A percentile compares a stretch with the other conserved stretches of the same genome.
These are phyloP conservation scores for Rhododendron molle DNA, from an alignment of 148 eudicot species.

Conservation along the genomic window DNA sequence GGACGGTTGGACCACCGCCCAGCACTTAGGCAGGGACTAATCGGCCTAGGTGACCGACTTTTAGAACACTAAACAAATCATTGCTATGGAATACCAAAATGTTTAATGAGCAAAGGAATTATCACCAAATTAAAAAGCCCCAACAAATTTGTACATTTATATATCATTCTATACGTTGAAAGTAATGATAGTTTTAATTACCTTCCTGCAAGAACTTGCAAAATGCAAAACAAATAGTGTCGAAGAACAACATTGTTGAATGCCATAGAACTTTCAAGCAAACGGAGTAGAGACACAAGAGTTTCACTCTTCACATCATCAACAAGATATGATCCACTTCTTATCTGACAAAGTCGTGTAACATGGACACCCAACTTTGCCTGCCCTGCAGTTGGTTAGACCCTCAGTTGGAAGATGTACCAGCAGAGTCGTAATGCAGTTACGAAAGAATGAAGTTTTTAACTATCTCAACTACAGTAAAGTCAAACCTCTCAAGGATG, in stretches of 20 bases:
- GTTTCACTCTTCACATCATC: constrained; percentile 63
- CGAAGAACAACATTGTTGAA: constrained; percentile 78
- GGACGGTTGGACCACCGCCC: too few relatives aligned
- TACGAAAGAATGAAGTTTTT: background rate
- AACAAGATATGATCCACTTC: constrained; percentile 38
- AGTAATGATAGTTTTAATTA: constrained; percentile 13
- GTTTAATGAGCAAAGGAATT: background rate
- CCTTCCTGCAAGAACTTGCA: constrained; percentile 97
- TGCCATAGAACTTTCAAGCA: constrained; percentile 76
- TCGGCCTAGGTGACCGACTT: too few relatives aligned
- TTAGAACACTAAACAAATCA: too few relatives aligned
- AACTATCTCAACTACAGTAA: background rate
- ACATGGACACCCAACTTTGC: constrained; percentile 78
- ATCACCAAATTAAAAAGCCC: background rate
- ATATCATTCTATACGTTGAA: background rate
- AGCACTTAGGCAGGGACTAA: too few relatives aligned
- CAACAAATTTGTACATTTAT: background rate
- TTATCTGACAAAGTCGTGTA: constrained; percentile 74
- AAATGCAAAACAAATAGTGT: constrained; percentile 85
- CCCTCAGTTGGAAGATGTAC: background rate
- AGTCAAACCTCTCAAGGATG: constrained; percentile 69
- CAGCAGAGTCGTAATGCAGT: background rate
- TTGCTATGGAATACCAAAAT: background rate
- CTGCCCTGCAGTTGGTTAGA: constrained; percentile 54
- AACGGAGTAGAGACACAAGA: constrained; percentile 74